Evolutionary conservation across 306 rosid genomes (phyloP).

Genomic region (Lathyrus oleraceus): DNA sequence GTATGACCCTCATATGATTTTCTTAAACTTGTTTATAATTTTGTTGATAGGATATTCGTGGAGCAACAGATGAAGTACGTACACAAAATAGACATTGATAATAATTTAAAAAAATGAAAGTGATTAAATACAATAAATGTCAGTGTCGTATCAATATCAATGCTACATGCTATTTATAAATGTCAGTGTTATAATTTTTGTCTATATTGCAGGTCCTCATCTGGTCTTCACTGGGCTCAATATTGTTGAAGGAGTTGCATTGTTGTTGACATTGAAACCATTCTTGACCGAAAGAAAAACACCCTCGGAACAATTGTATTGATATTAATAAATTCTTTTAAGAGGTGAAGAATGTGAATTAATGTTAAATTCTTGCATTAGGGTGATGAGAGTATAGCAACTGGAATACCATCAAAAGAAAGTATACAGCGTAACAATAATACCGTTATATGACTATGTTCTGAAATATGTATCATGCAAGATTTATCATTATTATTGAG

Average conservation of each 20-base stretch:
- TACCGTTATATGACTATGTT: too few relatives aligned
- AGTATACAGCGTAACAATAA: not conserved
- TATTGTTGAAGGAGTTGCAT: conserved; percentile 33
- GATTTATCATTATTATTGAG: not conserved
- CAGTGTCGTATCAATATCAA: not conserved
- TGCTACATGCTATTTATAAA: too few relatives aligned
- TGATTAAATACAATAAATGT: not conserved
- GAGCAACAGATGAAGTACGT: not conserved
- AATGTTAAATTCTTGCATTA: not conserved
- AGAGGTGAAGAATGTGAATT: not conserved
- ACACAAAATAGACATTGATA: not conserved
- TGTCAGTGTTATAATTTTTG: not conserved
- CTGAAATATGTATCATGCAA: too few relatives aligned
- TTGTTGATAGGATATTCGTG: too few relatives aligned
- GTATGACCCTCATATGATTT: conserved; percentile 5
- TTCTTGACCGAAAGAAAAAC: conserved; percentile 25
- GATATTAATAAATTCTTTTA: not conserved
- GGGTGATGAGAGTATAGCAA: not conserved
- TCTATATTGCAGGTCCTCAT: conserved; percentile 37
- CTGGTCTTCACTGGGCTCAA: conserved; percentile 29
- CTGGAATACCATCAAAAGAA: not conserved
- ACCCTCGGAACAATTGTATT: not conserved
- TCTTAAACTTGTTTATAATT: not conserved
- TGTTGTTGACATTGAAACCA: conserved; percentile 32
- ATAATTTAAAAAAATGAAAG: too few relatives aligned